Evolutionary conservation across 805 yeast genomes (phyloP), one percentile per base, ranked within the genome.

Genomic region (Tetrapisispora fleetii): DNA sequence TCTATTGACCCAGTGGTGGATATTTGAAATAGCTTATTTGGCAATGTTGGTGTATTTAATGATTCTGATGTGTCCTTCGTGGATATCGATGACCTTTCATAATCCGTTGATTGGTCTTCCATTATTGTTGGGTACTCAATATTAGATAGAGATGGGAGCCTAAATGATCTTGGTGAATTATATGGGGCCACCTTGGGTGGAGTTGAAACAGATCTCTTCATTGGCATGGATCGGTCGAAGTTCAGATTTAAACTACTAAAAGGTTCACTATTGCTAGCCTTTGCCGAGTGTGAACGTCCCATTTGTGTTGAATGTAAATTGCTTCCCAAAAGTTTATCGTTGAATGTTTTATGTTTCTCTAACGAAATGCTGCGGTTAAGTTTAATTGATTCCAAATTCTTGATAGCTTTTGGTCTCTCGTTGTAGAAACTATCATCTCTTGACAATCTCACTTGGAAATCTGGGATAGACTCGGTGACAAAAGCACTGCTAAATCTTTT

Each of bases 121-220:
- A 61, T 65, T 28, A 62, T 43, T 8, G 62, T 60, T 22, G 66
- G 66, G 50, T 63, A 64, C 24, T 52, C 52, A 45, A 59, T 60
- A 48, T 58, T 57, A 32, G 56, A 52, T 8, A 59, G 53, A n/a
- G 51, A 45, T 24, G 8, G 21, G 14, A 30, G 11, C 18, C 18
- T 28, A 3, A 16, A 38, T n/a, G 17, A 37, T n/a, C 39, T 40
- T n/a, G 41, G 40, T 18, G 44, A 41, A 41, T 19, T 41, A 41
- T 30, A 41, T 7, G 44, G 44, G 10, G 37, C 21, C 2, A 41
- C 44, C 11, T 11, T 32, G 11, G 44, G 44, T 30, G 44, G 44
- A 4, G 37, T 32, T 14, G 44, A 32, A 2, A 41, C 7, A 2
- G 44, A 41, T 41, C 37, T 41, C 30, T 30, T 41, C 44, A 41